Percentiles rank a stretch among this genome's conserved stretches.
These are phyloP conservation scores for Solanum neorickii DNA, from an alignment of 257 asterid species.

Conservation along the genomic window DNA sequence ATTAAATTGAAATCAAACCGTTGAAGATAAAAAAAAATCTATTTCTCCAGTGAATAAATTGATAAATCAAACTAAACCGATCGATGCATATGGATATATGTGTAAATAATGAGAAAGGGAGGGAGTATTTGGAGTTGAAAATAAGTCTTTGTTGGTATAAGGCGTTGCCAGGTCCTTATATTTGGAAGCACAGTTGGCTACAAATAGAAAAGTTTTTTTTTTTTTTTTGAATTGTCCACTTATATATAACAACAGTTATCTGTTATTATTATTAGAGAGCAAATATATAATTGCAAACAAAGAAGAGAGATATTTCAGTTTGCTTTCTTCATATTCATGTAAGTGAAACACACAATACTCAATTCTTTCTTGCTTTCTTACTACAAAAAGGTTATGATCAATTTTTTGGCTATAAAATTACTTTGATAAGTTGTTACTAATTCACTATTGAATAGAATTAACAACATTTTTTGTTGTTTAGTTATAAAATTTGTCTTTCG, in stretches of 20 bases:
- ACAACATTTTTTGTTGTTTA: neutral
- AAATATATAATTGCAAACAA: neutral
- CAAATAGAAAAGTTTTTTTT: neutral
- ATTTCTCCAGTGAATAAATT: too few relatives aligned
- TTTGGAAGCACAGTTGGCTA: constrained; percentile 1
- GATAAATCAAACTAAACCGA: rapidly evolving
- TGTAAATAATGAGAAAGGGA: neutral
- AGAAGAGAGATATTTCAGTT: neutral
- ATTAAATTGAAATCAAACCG: too few relatives aligned
- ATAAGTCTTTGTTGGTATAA: neutral
- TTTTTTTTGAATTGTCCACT: neutral
- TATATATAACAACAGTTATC: neutral
- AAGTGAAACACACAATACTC: neutral
- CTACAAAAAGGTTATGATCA: neutral
- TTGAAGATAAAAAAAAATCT: too few relatives aligned
- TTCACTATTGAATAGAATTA: neutral
- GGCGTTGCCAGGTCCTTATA: neutral
- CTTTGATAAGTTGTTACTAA: neutral
- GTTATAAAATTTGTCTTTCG: neutral
- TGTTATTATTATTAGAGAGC: neutral
- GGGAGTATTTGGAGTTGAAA: neutral
- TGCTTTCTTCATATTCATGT: neutral
- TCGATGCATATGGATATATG: neutral
- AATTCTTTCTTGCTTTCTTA: neutral
- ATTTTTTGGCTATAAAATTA: too few relatives aligned